Evolutionary conservation across 768 basidiomycete species (phyloP).

Genomic region (Xerocomus potaroensis): DNA sequence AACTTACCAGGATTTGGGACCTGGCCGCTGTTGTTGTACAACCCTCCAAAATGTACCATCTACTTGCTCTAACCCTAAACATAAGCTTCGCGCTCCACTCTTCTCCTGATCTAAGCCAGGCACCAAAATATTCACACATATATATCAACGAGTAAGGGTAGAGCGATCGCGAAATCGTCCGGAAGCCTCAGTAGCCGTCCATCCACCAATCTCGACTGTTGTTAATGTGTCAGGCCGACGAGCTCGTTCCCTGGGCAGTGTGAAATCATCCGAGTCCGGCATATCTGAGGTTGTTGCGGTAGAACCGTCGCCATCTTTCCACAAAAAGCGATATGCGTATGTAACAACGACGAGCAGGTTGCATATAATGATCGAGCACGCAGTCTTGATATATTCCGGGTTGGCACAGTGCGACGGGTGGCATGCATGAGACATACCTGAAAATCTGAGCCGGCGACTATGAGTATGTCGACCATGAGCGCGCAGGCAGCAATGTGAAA

Average conservation of each 20-base stretch:
- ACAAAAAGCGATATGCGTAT: constrained; percentile 9
- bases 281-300: neutral
- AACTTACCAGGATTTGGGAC: too few relatives aligned
- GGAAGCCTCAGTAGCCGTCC: too few relatives aligned
- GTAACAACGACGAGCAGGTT: constrained; percentile 17
- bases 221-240: neutral
- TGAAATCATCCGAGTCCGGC: constrained; percentile 6
- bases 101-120: too few relatives aligned
- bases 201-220: neutral
- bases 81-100: too few relatives aligned
- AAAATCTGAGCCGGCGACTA: constrained; percentile 1
- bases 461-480: neutral
- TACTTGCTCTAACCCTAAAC: too few relatives aligned
- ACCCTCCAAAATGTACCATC: too few relatives aligned
- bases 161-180: too few relatives aligned
- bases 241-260: neutral
- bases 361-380: constrained; percentile 11
- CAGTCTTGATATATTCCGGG: neutral
- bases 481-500: constrained; percentile 7
- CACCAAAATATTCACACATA: too few relatives aligned
- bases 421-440: constrained; percentile 1
- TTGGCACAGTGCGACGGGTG: neutral
- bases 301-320: neutral
- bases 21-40: too few relatives aligned
- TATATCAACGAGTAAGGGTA: too few relatives aligned